A percentile compares a stretch with the other conserved stretches of the same genome.
These are phyloP conservation scores for Astrothelium subdiscretum DNA, from an alignment of 495 filamentous ascomycete genomes.

Conservation along the genomic window DNA sequence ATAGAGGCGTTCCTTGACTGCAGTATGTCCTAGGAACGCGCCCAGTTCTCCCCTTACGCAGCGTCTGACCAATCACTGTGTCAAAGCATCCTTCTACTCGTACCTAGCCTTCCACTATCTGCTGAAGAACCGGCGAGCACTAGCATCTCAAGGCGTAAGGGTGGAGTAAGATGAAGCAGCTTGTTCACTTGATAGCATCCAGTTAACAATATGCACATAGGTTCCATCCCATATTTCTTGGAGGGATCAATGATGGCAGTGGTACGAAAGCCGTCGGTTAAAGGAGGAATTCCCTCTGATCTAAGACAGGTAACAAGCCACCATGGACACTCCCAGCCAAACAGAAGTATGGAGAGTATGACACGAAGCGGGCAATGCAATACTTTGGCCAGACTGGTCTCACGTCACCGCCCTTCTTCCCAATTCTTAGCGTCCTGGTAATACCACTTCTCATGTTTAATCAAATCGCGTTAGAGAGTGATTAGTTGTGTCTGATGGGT, in stretches of 20 bases:
- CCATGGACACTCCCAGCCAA: conserved; percentile 62
- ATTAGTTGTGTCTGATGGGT: not conserved
- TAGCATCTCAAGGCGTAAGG: conserved; percentile 38
- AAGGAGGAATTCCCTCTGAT: not conserved
- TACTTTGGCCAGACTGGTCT: conserved; percentile 40
- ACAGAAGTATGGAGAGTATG: conserved; percentile 43
- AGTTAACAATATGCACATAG: conserved; percentile 26
- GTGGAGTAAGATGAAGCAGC: conserved; percentile 41
- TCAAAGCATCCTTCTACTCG: conserved; percentile 29
- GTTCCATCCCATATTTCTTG: conserved; percentile 60
- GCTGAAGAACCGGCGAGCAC: not conserved
- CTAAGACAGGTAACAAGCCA: conserved; percentile 51
- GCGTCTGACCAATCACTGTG: not conserved
- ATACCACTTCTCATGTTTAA: not conserved
- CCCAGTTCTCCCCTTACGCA: not conserved
- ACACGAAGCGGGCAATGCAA: conserved; percentile 41
- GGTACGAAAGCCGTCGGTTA: conserved; percentile 30
- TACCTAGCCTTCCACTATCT: not conserved
- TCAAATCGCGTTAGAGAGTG: too few species aligned
- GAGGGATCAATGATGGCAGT: conserved; percentile 54
- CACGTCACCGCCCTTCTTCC: conserved; percentile 39
- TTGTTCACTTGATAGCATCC: not conserved
- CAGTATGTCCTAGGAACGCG: conserved; percentile 29
- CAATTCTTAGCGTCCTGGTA: conserved; percentile 39
- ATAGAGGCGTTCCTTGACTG: conserved; percentile 54